Base-by-base conservation (phyloP, 305 asterid species). In the Andrographis paniculata region DNA sequence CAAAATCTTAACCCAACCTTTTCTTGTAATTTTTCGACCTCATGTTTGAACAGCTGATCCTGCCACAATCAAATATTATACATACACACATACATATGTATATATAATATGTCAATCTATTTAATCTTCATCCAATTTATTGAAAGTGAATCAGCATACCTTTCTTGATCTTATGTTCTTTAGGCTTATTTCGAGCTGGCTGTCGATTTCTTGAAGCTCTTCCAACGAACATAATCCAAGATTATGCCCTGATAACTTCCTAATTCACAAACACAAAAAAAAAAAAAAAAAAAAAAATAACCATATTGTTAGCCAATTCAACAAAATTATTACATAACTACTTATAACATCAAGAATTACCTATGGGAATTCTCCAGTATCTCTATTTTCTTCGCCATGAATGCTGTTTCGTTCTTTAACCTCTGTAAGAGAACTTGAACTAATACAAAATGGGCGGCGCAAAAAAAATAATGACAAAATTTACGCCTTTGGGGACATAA, bases 171-270 rank as follows among this genome's bases (percentile, higher is more conserved):
- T 58, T 64, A 86, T 68, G 37, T 48, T 77, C 45, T 51, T 54
- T 1, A 82, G 77, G 78, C 84, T 79, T 62, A 38, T 71, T 50
- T 82, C 76, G 0, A 82, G 77, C 60, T 75, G 88, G 19, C 21
- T 46, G 8, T 72, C 84, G 14, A 78, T 73, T 59, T 79, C 77
- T 39, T 71, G 77, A 56, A 86, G 77, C 65, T 86, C 94, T 44
- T 73, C 62, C 36, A 71, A 1, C 6, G 94, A 71, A 58, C 82
- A 73, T n/a, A 61, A 45, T 17, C 62, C 80, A 20, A 86, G 46
- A 45, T 71, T 62, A 22, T 77, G 86, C 53, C 96, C 96, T 78
- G 73, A 59, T 58, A 77, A 57, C 80, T 66, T 79, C 67, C 95
- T 82, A 65, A 39, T 13, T 16, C 37, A 31, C 12, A 8, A 5